These are phyloP conservation scores for Solanum acaule DNA, from an alignment of 257 asterid species.

Conservation along the genomic window DNA sequence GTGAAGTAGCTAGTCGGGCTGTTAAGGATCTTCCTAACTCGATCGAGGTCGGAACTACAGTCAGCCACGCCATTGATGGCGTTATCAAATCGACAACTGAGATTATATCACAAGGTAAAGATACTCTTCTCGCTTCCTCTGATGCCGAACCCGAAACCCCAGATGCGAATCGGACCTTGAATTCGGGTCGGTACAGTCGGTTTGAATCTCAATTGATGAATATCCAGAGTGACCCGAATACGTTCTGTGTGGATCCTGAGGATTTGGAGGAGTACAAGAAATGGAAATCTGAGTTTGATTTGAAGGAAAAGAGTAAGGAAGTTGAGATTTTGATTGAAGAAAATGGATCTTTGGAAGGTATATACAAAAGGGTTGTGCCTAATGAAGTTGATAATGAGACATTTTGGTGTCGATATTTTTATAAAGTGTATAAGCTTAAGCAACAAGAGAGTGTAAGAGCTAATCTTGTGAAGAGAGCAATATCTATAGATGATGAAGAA, in stretches of 20 bases:
- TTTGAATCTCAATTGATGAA: constrained; percentile 59
- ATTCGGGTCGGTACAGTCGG: constrained; percentile 47
- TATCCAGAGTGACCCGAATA: constrained; percentile 44
- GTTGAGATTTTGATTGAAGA: constrained; percentile 48
- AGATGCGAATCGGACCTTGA: constrained; percentile 24
- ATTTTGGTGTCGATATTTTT: constrained; percentile 71
- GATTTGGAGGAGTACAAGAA: constrained; percentile 54
- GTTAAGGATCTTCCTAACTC: constrained; percentile 95
- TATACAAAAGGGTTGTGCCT: constrained; percentile 41
- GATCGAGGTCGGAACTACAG: constrained; percentile 66
- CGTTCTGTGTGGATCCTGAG: constrained; percentile 67
- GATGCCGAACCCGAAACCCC: constrained; percentile 62
- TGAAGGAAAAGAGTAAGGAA: constrained; percentile 37
- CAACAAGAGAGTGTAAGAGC: constrained; percentile 77
- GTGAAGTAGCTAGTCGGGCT: constrained; percentile 80
- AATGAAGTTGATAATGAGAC: constrained; percentile 51
- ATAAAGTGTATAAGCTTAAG: constrained; percentile 66
- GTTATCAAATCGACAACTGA: constrained; percentile 72
- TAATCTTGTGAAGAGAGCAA: constrained; percentile 67
- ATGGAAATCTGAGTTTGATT: constrained; percentile 47
- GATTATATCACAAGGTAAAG: constrained; percentile 54
- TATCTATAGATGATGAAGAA: constrained; percentile 57
- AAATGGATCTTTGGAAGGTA: constrained; percentile 39
- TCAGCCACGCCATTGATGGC: constrained; percentile 46
- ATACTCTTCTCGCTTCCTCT: constrained; percentile 23